A percentile compares a stretch with the other conserved stretches of the same genome.
phyloP scores from a whole-genome alignment of 352 stramenopile genomes.

The Phytopythium litorale region DNA sequence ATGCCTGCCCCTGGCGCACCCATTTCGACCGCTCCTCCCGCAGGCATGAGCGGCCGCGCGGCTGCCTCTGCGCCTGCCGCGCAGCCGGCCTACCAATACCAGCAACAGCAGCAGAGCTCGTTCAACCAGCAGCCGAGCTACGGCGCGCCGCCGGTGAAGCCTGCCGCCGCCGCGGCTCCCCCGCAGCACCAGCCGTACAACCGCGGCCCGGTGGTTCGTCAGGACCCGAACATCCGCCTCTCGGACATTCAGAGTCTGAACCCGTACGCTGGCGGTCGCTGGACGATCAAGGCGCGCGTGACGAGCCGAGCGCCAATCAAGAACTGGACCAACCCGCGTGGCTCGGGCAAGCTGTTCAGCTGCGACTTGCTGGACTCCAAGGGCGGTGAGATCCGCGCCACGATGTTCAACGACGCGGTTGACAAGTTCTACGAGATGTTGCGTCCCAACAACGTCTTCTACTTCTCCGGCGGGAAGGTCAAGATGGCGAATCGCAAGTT shows the following conservation, averaged over 20 bases:
- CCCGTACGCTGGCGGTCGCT: slow-evolving; percentile 91
- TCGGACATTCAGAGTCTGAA: slow-evolving; percentile 91
- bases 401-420: slow-evolving; percentile 98
- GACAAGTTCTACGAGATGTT: slow-evolving; percentile 97
- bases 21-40: slow-evolving; percentile 10
- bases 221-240: slow-evolving; percentile 77
- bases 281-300: slow-evolving; percentile 96
- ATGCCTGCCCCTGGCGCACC: slow-evolving; percentile 17
- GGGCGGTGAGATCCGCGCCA: slow-evolving; percentile 96
- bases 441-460: slow-evolving; percentile 88
- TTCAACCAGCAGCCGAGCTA: slow-evolving; percentile 30
- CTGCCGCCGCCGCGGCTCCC: slow-evolving; percentile 13
- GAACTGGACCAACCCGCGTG: slow-evolving; percentile 95
- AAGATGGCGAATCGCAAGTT: slow-evolving; percentile 98
- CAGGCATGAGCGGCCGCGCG: slow-evolving; percentile 2
- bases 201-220: slow-evolving; percentile 72
- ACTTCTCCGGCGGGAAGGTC: slow-evolving; percentile 92
- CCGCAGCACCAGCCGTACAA: slow-evolving; percentile 45
- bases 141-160: slow-evolving; percentile 16
- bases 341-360: slow-evolving; percentile 96
- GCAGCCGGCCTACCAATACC: slow-evolving; percentile 34
- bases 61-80: slow-evolving; percentile 13
- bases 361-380: slow-evolving; percentile 95
- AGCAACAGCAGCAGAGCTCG: slow-evolving; percentile 29
- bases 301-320: slow-evolving; percentile 93